A percentile compares a stretch with the other conserved stretches of the same genome.
Evolutionary conservation across 1,139 yeast genomes (phyloP).

Genomic region (Magnusiomyces tetraspermus): DNA sequence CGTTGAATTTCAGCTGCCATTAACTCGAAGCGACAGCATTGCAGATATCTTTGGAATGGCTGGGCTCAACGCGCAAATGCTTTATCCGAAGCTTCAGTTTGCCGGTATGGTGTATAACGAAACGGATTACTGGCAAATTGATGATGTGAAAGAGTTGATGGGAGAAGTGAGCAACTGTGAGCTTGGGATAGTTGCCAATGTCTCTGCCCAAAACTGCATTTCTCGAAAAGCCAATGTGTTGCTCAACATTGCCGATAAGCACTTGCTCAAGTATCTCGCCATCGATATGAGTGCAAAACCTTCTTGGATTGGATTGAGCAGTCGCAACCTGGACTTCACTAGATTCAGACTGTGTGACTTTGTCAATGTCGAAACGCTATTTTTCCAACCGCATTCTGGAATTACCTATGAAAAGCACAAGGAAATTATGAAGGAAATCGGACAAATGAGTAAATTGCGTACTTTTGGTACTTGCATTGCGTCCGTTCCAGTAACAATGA

Average conservation of each 20-base stretch:
- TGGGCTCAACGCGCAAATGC: background rate
- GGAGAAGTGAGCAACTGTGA: background rate
- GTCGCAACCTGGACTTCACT: background rate
- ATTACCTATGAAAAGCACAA: background rate
- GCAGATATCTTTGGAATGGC: background rate
- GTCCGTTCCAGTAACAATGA: background rate
- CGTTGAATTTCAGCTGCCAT: background rate
- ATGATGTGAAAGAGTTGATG: background rate
- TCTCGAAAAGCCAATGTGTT: background rate
- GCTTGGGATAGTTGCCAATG: background rate
- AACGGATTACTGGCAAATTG: conserved; percentile 2
- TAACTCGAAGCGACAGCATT: background rate
- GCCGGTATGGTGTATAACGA: background rate
- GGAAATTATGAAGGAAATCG: background rate
- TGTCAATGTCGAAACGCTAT: background rate
- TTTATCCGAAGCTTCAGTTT: background rate
- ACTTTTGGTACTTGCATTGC: background rate
- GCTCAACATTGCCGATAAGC: background rate
- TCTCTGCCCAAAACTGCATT: background rate
- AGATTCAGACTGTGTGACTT: background rate
- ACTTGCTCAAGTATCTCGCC: background rate
- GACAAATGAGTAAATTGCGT: background rate
- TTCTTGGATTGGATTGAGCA: background rate
- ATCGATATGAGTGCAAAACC: background rate
- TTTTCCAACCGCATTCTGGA: background rate